Conservation (phyloP, 225 moss, liverwort and hornwort genomes). For the Pleurozium schreberi region DNA sequence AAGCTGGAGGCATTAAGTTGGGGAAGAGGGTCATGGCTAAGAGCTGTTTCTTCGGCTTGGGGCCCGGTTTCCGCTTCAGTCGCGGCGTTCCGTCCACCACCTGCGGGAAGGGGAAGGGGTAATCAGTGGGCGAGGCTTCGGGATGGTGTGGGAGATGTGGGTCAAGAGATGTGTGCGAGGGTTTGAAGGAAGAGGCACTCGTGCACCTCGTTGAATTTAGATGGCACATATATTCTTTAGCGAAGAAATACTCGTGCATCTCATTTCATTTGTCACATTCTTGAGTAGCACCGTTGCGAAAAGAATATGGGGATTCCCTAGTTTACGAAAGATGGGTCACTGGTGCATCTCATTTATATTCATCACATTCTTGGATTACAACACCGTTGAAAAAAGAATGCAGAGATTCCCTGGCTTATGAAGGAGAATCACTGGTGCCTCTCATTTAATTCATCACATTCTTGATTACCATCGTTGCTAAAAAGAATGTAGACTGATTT, state of each 20-base stretch:
- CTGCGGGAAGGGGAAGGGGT: neutral
- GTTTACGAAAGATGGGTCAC: neutral
- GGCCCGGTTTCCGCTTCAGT: neutral
- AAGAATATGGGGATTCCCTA: neutral
- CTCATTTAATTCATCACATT: neutral
- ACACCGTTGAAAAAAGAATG: neutral
- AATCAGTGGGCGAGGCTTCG: neutral
- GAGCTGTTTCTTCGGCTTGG: slow-evolving; percentile 1
- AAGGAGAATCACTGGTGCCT: neutral
- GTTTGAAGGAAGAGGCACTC: neutral
- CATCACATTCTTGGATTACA: neutral
- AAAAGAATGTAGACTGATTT: neutral
- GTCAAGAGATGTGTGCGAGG: neutral
- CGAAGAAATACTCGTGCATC: neutral
- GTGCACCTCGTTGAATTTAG: neutral
- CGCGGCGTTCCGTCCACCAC: neutral
- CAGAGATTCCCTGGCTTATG: neutral
- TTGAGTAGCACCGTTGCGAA: neutral
- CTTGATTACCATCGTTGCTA: neutral
- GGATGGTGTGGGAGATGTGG: too few species aligned
- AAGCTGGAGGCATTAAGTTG: neutral
- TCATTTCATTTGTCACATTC: neutral
- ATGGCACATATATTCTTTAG: neutral
- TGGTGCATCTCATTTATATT: neutral
- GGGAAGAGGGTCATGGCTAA: slow-evolving; percentile 18